Evolutionary conservation across 768 basidiomycete species (phyloP).

Genomic region (Hirschioporus abietinus): DNA sequence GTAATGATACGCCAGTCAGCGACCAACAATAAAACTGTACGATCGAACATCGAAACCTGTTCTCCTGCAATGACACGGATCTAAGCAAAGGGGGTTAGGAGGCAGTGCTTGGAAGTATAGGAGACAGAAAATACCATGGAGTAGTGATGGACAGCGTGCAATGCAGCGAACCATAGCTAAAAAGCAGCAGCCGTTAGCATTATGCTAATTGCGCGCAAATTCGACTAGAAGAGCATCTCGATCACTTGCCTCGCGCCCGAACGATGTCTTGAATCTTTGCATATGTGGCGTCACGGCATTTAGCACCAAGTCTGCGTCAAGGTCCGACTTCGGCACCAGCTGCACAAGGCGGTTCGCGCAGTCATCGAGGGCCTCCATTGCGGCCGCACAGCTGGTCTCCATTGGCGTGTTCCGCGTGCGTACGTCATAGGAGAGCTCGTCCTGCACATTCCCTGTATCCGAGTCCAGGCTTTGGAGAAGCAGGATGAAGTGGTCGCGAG

Average conservation of each 20-base stretch:
- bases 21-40: conserved; percentile 11
- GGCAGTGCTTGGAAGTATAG: conserved; percentile 4
- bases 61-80: conserved; percentile 82
- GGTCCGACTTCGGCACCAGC: conserved; percentile 40
- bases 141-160: conserved; percentile 90
- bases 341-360: conserved; percentile 53
- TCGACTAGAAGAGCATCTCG: background rate
- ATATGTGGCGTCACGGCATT: conserved; percentile 78
- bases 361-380: conserved; percentile 49
- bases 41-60: conserved; percentile 30
- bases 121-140: conserved; percentile 59
- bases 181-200: conserved; percentile 9
- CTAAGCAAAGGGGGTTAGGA: conserved; percentile 30
- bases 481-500: conserved; percentile 75
- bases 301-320: conserved; percentile 59
- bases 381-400: conserved; percentile 62
- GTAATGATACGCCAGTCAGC: conserved; percentile 4
- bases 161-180: conserved; percentile 79
- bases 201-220: background rate
- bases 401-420: conserved; percentile 78
- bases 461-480: conserved; percentile 45
- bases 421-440: conserved; percentile 68
- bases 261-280: conserved; percentile 71
- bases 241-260: conserved; percentile 68
- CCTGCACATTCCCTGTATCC: conserved; percentile 33